These are phyloP conservation scores for Rubia yunnanensis DNA, from an alignment of 257 asterid genomes.

Conservation along the genomic window DNA sequence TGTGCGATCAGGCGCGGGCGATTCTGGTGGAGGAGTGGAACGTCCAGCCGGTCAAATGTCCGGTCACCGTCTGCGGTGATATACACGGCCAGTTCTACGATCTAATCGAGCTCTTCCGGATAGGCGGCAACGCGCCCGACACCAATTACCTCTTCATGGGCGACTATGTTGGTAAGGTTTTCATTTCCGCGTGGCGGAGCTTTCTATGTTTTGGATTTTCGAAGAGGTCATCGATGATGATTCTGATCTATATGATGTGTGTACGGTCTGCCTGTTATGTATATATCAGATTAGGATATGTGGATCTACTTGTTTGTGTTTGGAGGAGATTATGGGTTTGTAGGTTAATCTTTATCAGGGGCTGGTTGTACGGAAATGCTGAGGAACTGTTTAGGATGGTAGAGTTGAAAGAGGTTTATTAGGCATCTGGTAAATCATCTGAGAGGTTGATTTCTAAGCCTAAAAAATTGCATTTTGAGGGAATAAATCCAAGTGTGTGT, in stretches of 20 bases:
- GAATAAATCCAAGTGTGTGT: background rate
- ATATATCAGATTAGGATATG: background rate
- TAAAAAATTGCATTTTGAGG: background rate
- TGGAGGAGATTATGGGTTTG: background rate
- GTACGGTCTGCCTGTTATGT: background rate
- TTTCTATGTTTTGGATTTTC: background rate
- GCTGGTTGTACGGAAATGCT: background rate
- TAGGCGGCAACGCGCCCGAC: conserved; percentile 81
- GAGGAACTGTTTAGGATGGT: background rate
- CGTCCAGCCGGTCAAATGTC: conserved; percentile 94
- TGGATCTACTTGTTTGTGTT: conserved; percentile 6
- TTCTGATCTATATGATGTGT: background rate
- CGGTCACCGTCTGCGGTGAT: conserved; percentile 90
- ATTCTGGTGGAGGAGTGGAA: conserved; percentile 86
- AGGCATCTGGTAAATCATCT: background rate
- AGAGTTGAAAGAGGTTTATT: background rate
- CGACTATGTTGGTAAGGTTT: conserved; percentile 78
- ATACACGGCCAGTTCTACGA: conserved; percentile 90
- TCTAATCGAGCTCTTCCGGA: conserved; percentile 79
- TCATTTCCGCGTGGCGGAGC: background rate
- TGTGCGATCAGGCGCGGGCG: conserved; percentile 86
- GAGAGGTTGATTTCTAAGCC: background rate
- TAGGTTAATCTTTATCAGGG: background rate
- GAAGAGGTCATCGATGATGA: background rate
- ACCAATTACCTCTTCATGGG: conserved; percentile 95